Percentiles rank a stretch among this genome's conserved stretches.
These are phyloP conservation scores for Rhizopogon salebrosus DNA, from an alignment of 768 basidiomycete genomes.

Conservation along the genomic window DNA sequence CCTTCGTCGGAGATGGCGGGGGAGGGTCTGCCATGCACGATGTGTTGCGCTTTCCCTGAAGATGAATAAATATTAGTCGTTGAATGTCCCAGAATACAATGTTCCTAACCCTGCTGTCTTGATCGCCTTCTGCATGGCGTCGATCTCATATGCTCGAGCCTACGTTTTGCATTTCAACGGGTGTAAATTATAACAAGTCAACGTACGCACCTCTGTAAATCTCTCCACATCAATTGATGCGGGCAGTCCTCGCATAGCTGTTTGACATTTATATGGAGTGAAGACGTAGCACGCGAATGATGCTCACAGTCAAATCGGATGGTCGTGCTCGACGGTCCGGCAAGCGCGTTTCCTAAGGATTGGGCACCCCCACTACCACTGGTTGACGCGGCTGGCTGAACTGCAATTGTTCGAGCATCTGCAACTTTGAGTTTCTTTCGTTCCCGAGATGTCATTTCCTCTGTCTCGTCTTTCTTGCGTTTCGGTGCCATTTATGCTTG, in stretches of 20 bases:
- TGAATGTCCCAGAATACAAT: neutral
- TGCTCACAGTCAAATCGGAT: conserved; percentile 37
- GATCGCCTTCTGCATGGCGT: conserved; percentile 86
- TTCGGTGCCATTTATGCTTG: conserved; percentile 34
- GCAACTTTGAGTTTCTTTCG: conserved; percentile 68
- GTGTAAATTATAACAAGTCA: neutral
- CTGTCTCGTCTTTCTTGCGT: conserved; percentile 29
- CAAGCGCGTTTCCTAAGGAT: conserved; percentile 23
- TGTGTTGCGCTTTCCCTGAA: conserved; percentile 65
- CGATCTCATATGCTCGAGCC: conserved; percentile 86
- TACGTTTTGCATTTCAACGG: conserved; percentile 25
- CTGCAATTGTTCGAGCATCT: conserved; percentile 60
- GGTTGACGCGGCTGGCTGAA: conserved; percentile 36
- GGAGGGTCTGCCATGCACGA: conserved; percentile 89
- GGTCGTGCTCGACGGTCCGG: conserved; percentile 37
- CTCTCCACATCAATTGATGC: conserved; percentile 79
- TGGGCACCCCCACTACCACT: conserved; percentile 6
- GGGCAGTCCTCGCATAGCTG: conserved; percentile 61
- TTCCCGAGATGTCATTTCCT: conserved; percentile 36
- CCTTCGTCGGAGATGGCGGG: conserved; percentile 83
- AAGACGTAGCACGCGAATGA: neutral
- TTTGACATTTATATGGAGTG: neutral
- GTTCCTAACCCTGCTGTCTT: conserved; percentile 60
- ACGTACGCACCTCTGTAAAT: conserved; percentile 66
- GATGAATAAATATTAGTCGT: neutral